These are phyloP conservation scores for Odonthalia washingtoniensis DNA, from an alignment of 31 red algal species.

Conservation along the genomic window DNA sequence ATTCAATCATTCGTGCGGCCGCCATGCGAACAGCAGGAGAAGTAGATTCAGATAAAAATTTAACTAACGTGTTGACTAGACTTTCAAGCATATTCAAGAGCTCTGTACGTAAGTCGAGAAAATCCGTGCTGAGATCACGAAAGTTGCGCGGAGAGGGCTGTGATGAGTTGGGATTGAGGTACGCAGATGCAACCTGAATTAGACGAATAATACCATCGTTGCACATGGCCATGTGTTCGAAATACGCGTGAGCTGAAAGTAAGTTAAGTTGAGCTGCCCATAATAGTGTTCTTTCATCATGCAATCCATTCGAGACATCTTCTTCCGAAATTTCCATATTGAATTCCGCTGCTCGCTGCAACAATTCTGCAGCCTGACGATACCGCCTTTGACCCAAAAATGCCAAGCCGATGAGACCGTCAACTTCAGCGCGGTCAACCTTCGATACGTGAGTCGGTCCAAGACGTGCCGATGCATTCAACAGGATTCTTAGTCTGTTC, in stretches of 20 bases:
- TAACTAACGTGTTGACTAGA: conserved; percentile 57
- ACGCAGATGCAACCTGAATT: conserved; percentile 44
- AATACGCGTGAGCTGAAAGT: conserved; percentile 71
- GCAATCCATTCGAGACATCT: conserved; percentile 35
- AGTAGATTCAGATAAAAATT: conserved; percentile 60
- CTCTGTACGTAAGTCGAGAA: conserved; percentile 79
- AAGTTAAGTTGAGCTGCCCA: conserved; percentile 74
- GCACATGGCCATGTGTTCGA: conserved; percentile 65
- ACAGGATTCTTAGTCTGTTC: conserved; percentile 69
- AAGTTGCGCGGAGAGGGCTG: not conserved
- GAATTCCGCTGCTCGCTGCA: conserved; percentile 72
- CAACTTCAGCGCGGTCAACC: conserved; percentile 76
- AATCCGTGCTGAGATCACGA: conserved; percentile 45
- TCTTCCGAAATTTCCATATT: conserved; percentile 61
- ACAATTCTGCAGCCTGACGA: conserved; percentile 82
- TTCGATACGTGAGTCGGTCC: conserved; percentile 27
- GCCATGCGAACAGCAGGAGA: conserved; percentile 62
- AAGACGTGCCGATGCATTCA: conserved; percentile 67
- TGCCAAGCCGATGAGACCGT: conserved; percentile 69
- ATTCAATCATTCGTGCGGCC: conserved; percentile 73
- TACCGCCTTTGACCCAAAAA: conserved; percentile 65
- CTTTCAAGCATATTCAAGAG: conserved; percentile 61
- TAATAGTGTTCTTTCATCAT: conserved; percentile 33
- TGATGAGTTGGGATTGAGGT: not conserved
- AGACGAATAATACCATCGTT: conserved; percentile 75